Evolutionary conservation across 371 early-diverging fungal species (phyloP).

Genomic region (Smittium culicis): DNA sequence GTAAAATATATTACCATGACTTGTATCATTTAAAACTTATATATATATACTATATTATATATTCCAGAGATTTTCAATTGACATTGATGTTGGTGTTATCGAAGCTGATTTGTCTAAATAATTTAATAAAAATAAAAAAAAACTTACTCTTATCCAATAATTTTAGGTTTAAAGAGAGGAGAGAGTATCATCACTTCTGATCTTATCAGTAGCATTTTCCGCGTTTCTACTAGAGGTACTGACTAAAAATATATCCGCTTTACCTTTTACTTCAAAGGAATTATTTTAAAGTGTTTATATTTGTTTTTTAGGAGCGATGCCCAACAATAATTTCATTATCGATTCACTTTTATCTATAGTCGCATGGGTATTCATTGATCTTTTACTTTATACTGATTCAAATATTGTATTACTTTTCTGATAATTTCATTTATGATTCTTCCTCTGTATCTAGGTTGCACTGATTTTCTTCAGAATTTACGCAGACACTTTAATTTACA

Average conservation of each 20-base stretch:
- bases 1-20: too few species aligned
- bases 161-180: constrained; percentile 21
- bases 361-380: constrained; percentile 23
- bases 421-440: too few species aligned
- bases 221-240: constrained; percentile 24
- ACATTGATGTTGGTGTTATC: neutral
- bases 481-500: neutral
- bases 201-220: constrained; percentile 21
- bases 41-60: neutral
- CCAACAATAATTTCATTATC: constrained; percentile 28
- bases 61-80: neutral
- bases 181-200: constrained; percentile 29
- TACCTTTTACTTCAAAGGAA: too few species aligned
- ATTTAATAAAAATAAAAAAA: neutral
- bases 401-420: too few species aligned
- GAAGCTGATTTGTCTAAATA: neutral
- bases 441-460: too few species aligned
- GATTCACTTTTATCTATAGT: constrained; percentile 22
- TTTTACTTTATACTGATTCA: too few species aligned
- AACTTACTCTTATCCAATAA: neutral
- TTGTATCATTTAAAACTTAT: neutral
- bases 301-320: constrained; percentile 18
- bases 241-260: too few species aligned
- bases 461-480: neutral
- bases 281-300: too few species aligned